Conservation (phyloP, 78 protist species). For the Dictyostelium firmibasis region DNA sequence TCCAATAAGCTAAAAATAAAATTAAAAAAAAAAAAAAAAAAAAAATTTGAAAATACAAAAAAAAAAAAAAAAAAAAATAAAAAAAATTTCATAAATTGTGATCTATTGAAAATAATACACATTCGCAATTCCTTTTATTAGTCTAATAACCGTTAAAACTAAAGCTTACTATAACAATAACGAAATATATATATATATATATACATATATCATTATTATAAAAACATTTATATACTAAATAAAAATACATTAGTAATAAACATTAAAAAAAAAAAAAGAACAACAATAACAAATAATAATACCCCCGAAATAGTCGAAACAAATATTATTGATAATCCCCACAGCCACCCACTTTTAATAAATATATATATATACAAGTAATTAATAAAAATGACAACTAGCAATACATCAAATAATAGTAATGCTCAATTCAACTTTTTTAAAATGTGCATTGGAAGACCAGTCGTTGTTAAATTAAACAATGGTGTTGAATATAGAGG, state of each 20-base stretch:
- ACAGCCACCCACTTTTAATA: neutral
- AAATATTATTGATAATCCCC: neutral
- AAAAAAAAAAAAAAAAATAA: no score
- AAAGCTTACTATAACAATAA: no score
- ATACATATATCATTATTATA: no score
- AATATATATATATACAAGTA: neutral
- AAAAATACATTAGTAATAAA: no score
- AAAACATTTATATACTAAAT: no score
- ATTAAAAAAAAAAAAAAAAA: no score
- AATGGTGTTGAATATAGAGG: slow-evolving; percentile 97
- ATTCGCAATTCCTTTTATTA: neutral
- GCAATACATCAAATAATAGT: neutral
- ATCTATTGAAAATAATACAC: neutral
- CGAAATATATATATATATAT: no score
- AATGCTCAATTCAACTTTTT: slow-evolving; percentile 89
- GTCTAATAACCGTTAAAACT: neutral
- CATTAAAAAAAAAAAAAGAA: neutral
- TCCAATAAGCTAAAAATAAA: no score
- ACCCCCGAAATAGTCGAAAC: neutral
- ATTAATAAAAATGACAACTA: slow-evolving; percentile 2
- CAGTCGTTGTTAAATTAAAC: slow-evolving; percentile 97
- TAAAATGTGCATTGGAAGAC: slow-evolving; percentile 91
- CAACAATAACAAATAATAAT: neutral
- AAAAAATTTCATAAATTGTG: neutral
- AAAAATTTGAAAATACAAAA: no score